phyloP scores from a whole-genome alignment of 805 yeast species.

The Hyphopichia homilentoma region DNA sequence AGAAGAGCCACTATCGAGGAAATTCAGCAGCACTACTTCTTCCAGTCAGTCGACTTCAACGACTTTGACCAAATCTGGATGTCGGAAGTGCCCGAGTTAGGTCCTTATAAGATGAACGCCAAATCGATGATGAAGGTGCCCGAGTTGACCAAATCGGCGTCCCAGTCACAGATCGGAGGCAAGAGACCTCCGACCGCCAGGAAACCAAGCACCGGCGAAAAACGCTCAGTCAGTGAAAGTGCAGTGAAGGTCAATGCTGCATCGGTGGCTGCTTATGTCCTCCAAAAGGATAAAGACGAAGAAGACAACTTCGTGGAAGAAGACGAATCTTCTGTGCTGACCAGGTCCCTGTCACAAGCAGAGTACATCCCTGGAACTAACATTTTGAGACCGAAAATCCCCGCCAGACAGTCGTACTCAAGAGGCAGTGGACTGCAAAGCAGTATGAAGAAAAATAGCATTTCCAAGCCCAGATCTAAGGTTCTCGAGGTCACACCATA shows the following conservation, averaged over 20 bases:
- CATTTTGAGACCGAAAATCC: slow-evolving; percentile 49
- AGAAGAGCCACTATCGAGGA: slow-evolving; percentile 54
- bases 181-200: slow-evolving; percentile 6
- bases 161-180: slow-evolving; percentile 11
- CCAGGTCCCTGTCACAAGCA: slow-evolving; percentile 32
- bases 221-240: slow-evolving; percentile 8
- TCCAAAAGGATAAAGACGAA: slow-evolving; percentile 16
- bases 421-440: slow-evolving; percentile 8
- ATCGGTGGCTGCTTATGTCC: slow-evolving; percentile 38
- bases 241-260: slow-evolving; percentile 29
- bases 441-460: slow-evolving; percentile 8
- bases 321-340: slow-evolving; percentile 11
- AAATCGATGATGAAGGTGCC: slow-evolving; percentile 78
- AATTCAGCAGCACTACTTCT: slow-evolving; percentile 71
- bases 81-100: slow-evolving; percentile 57
- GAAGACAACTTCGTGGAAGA: slow-evolving; percentile 11
- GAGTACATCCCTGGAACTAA: slow-evolving; percentile 59
- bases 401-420: slow-evolving; percentile 26
- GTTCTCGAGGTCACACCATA: slow-evolving; percentile 42
- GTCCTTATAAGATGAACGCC: slow-evolving; percentile 72
- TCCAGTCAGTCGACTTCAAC: slow-evolving; percentile 61
- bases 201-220: slow-evolving; percentile 8
- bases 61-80: slow-evolving; percentile 70
- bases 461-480: slow-evolving; percentile 19
- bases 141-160: slow-evolving; percentile 14